A percentile compares a stretch with the other conserved stretches of the same genome.
Conservation (phyloP, 2,329 filamentous ascomycete species). For the Colletotrichum theobromicola region DNA sequence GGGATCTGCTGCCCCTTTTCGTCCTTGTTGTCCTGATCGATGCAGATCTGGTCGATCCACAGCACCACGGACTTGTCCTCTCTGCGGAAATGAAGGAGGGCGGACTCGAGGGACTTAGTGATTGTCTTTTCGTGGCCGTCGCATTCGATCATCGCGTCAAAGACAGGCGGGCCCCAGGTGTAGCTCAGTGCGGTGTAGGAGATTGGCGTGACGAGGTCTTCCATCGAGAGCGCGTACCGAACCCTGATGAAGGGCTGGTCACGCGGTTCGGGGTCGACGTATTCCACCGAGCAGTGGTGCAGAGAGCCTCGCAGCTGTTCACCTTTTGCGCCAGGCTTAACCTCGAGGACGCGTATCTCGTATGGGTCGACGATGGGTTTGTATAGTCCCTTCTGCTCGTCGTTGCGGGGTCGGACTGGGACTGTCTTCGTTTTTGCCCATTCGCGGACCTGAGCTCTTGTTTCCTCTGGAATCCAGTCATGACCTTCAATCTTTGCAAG, state of each 20-base stretch:
- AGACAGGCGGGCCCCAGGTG: neutral
- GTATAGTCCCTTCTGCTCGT: neutral
- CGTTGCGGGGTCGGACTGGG: neutral
- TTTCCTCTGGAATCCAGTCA: neutral
- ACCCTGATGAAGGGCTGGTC: neutral
- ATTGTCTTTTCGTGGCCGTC: neutral
- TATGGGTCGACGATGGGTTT: neutral
- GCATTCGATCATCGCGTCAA: neutral
- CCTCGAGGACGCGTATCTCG: neutral
- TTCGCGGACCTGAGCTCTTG: neutral
- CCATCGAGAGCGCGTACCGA: neutral
- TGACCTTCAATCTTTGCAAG: neutral
- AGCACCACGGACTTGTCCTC: neutral
- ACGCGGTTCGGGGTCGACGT: neutral
- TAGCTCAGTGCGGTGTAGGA: neutral
- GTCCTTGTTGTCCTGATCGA: conserved; percentile 5
- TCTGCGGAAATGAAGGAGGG: neutral
- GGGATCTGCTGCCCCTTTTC: conserved; percentile 21
- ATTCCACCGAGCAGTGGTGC: neutral
- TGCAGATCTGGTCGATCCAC: conserved; percentile 24
- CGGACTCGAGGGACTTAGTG: neutral
- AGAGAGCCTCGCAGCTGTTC: neutral
- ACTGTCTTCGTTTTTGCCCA: neutral
- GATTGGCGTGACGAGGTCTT: neutral
- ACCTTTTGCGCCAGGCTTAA: neutral